Base-by-base conservation (phyloP, 495 filamentous ascomycete genomes). In the Schizothecium vesticola region DNA sequence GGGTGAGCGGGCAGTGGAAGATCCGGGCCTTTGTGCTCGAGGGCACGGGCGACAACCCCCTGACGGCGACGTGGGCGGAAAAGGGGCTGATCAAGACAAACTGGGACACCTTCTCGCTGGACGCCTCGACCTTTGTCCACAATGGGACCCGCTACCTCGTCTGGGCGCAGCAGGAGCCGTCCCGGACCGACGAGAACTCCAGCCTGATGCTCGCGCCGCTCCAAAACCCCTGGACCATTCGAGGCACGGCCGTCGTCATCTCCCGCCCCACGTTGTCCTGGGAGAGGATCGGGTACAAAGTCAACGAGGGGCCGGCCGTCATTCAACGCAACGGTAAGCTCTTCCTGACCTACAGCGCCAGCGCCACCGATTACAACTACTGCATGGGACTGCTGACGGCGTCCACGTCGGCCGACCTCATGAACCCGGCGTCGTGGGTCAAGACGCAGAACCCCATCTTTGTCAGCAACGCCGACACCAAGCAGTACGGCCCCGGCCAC, bases 291-390 rank as follows among this genome's bases (percentile, higher is more conserved):
- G 79, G 80, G 1, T 81, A 83, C 12, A 81, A 83, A 21, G 83
- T 87, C 26, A 86, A 86, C 61, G 87, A 87, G 63, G 86, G 86
- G 16, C 82, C 86, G 51, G 81, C 81, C 11, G 77, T 77, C n/a
- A 36, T 76, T 29, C 70, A 74, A 59, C 59, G 68, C 1, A 76
- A 76, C 65, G 84, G 82, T 10, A 78, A 76, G 33, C 81, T 81
- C 16, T 85, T 83, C 58, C 26, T 87, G 51, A 75, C 78, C 1
- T 87, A 81, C 73, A 83, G 81, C 2, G 85, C 84, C n/a, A 81
- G 78, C 63, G 72, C 74, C 7, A 76, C 74, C 2, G 72, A 76
- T 33, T 78, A 78, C 63, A 75, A 82, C 67, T 87, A 87, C 74
- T 81, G 77, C 70, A 75, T 87, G 21, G 84, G 82, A 6, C 71